A percentile compares a stretch with the other conserved stretches of the same genome.
phyloP scores from a whole-genome alignment of 495 filamentous ascomycete genomes.

The Podospora sp. region DNA sequence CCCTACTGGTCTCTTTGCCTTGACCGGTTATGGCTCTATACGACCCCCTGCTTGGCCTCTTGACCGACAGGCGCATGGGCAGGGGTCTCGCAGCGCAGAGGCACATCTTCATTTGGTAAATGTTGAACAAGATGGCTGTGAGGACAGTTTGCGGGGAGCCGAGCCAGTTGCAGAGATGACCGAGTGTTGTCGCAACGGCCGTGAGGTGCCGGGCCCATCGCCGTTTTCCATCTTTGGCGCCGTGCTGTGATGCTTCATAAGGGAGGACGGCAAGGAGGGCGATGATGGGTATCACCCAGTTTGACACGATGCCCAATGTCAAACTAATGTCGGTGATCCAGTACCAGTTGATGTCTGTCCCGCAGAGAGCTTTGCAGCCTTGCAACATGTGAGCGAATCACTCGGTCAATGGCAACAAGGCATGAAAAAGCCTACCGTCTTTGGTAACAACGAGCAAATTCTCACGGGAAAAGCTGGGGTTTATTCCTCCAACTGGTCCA shows the following conservation, averaged over 20 bases:
- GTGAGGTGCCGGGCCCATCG: constrained; percentile 4
- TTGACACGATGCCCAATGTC: constrained; percentile 21
- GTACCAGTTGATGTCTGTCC: constrained; percentile 26
- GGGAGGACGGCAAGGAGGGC: constrained; percentile 25
- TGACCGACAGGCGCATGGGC: constrained; percentile 2
- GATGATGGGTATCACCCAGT: constrained; percentile 30
- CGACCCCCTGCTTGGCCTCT: too few species aligned
- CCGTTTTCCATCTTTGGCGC: neutral
- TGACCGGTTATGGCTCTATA: too few species aligned
- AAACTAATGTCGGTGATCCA: constrained; percentile 8
- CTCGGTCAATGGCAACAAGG: too few species aligned
- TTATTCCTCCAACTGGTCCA: too few species aligned
- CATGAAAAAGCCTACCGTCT: too few species aligned
- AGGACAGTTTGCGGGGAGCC: constrained; percentile 28
- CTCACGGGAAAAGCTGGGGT: too few species aligned
- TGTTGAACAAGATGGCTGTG: constrained; percentile 28
- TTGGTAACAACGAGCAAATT: too few species aligned
- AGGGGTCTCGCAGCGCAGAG: neutral
- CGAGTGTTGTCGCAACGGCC: constrained; percentile 8
- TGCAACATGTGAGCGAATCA: neutral
- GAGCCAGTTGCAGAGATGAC: constrained; percentile 25
- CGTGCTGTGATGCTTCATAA: constrained; percentile 24
- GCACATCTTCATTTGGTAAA: constrained; percentile 28
- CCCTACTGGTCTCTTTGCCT: too few species aligned
- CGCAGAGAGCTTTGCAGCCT: constrained; percentile 25